Percentiles rank a stretch among this genome's conserved stretches.
Evolutionary conservation across 2,329 filamentous ascomycete genomes (phyloP).

Genomic region (Chaetothyriales sp.): DNA sequence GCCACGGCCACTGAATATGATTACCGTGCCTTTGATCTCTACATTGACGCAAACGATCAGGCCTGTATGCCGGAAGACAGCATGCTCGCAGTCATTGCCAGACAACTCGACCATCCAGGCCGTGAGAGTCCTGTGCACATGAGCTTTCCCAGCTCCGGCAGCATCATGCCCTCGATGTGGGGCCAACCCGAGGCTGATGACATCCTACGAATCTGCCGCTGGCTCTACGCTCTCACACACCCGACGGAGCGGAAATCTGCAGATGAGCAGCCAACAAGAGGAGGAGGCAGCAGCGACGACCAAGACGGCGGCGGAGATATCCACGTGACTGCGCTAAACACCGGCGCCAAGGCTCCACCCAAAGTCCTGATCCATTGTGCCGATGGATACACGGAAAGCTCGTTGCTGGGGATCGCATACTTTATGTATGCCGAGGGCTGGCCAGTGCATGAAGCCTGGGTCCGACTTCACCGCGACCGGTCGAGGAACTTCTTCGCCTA

Average conservation of each 20-base stretch:
- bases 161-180: conserved; percentile 70
- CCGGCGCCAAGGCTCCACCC: conserved; percentile 29
- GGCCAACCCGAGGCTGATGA: conserved; percentile 69
- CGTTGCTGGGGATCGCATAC: conserved; percentile 77
- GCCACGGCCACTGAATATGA: conserved; percentile 17
- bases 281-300: conserved; percentile 1
- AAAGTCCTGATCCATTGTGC: conserved; percentile 83
- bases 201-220: conserved; percentile 72
- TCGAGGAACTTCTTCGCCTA: conserved; percentile 94
- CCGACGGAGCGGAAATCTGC: conserved; percentile 29
- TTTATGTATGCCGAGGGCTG: conserved; percentile 79
- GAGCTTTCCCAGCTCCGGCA: conserved; percentile 90
- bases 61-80: conserved; percentile 58
- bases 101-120: conserved; percentile 32
- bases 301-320: conserved; percentile 42
- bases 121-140: conserved; percentile 38
- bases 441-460: conserved; percentile 71
- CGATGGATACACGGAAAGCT: conserved; percentile 92
- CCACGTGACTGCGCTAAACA: conserved; percentile 31
- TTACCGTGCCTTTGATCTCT: conserved; percentile 53
- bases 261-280: conserved; percentile 1
- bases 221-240: conserved; percentile 74
- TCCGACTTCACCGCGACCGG: conserved; percentile 64
- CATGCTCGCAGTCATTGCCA: conserved; percentile 48
- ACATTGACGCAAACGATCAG: conserved; percentile 79